phyloP scores from a whole-genome alignment of 352 stramenopile species.

The Plasmopara halstedii region DNA sequence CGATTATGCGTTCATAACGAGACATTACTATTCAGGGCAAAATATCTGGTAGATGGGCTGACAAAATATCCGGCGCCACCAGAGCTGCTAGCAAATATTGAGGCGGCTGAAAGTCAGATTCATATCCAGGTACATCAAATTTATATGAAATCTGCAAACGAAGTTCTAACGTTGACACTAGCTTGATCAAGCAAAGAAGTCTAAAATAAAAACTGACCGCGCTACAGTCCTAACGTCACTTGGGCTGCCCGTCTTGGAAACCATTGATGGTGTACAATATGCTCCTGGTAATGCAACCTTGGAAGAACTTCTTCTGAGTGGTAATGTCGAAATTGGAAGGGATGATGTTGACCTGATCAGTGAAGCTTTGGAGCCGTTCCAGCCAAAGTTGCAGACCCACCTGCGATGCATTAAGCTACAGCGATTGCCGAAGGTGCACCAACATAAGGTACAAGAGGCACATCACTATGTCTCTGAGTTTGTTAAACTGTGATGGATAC shows the following conservation, averaged over 20 bases:
- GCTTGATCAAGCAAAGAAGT: conserved; percentile 73
- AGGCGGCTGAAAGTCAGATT: conserved; percentile 59
- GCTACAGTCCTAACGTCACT: conserved; percentile 39
- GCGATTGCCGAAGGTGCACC: conserved; percentile 25
- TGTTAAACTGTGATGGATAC: conserved; percentile 12
- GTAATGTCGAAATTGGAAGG: conserved; percentile 37
- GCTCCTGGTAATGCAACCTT: conserved; percentile 48
- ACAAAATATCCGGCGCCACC: conserved; percentile 50
- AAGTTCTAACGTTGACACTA: not conserved
- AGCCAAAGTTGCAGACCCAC: conserved; percentile 35
- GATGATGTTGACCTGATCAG: conserved; percentile 32
- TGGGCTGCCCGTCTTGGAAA: conserved; percentile 50
- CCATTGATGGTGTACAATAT: conserved; percentile 43
- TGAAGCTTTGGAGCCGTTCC: conserved; percentile 28
- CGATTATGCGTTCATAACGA: not conserved
- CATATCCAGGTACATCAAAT: conserved; percentile 37
- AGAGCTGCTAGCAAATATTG: conserved; percentile 41
- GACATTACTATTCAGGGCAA: conserved; percentile 15
- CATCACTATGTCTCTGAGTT: conserved; percentile 19
- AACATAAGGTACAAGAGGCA: conserved; percentile 5
- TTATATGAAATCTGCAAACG: not conserved
- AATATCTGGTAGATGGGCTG: conserved; percentile 26
- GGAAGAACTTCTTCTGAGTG: conserved; percentile 57
- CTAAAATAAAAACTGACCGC: conserved; percentile 75
- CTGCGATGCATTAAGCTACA: conserved; percentile 61